Evolutionary conservation across 176 grass and related monocot genomes (phyloP), one percentile per base, ranked within the genome.

Genomic region (sorghum (Sorghum bicolor)): DNA sequence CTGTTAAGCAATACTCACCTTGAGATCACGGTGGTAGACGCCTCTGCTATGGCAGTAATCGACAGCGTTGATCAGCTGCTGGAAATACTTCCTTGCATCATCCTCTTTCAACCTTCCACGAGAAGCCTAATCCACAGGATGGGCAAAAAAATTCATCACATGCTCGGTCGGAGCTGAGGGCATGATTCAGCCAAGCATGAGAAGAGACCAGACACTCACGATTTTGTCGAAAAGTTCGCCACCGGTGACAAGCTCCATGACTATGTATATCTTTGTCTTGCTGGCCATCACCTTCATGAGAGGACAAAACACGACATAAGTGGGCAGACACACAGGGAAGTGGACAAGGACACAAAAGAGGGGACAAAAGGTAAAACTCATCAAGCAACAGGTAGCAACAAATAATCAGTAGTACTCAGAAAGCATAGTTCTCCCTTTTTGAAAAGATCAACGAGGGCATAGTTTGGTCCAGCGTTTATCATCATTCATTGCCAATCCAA

Each of bases 11-110:
- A 17, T 6, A 48, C 53, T 71, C 25, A 95, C 96, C 96, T 99
- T 99, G 33, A 99, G 83, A 84, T 99, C 97, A 67, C 97, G 78
- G 80, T 99, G 97, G 80, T 78, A 99, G 48, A 99, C 97, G 8
- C 93, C 89, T 96, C 93, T 89, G 83, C 97, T 99, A 70, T 99
- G 97, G 67, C 97, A 96, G 75, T 99, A 99, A 82, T 99, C 97
- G n/a, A 99, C 93, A 48, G 97, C 89, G 68, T 99, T 96, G 87
- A 96, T 92, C 58, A 99, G 61, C 72, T 99, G 97, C 68, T 99
- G 97, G 66, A 99, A 96, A 88, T 99, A 99, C 72, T 99, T 96
- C 82, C 97, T 96, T 3, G 97, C 93, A 47, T 96, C 93, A 67
- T 96, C 97, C 87, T 99, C 97, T 80, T 94, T 96, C 37, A 99